Base-by-base conservation (phyloP, 805 yeast genomes). In the Metschnikowia sp. region DNA sequence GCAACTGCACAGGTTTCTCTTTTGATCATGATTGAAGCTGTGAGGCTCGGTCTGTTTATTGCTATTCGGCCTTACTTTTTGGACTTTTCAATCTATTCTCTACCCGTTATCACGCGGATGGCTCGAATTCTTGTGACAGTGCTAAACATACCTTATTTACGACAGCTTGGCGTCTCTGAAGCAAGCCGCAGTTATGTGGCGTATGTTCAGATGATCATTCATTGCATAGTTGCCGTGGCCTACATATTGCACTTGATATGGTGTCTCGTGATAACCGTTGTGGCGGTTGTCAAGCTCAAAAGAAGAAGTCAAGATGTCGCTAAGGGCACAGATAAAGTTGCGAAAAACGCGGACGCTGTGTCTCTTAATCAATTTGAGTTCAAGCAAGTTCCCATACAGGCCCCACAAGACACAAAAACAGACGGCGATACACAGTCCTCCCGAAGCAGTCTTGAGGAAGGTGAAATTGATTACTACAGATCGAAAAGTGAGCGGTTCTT, bases 1-100 rank as follows among this genome's bases (percentile, higher is more conserved):
- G 83, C 83, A 1, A 45, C 63, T 2, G 72, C 68, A 2, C 84
- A 79, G 52, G 72, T 79, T 0, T 50, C 64, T 3, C 39, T 71
- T 12, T 57, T 78, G 29, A 58, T 74, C 9, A 49, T 65, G 1
- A 22, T 72, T 3, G 78, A 78, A 50, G 42, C 67, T 12, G 9
- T 62, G 5, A 68, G 62, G 22, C 42, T 65, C 13, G 32, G 57
- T 1, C 35, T 58, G 15, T 43, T 69, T 18, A 47, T 68, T 13
- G 22, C 50, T 0, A 35, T 63, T 28, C 49, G 57, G 30, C 76
- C 76, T 1, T 60, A 58, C 40, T 70, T 53, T 47, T 55, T 69
- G 12, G 50, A 47, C 4, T 33, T 65, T 39, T 53, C 57, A 2
- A 63, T 66, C 65, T 54, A 59, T 8, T 60, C 72, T 3, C 45